Conservation (phyloP, 1,284 basidiomycete species). For the Farysia itapuensis region DNA sequence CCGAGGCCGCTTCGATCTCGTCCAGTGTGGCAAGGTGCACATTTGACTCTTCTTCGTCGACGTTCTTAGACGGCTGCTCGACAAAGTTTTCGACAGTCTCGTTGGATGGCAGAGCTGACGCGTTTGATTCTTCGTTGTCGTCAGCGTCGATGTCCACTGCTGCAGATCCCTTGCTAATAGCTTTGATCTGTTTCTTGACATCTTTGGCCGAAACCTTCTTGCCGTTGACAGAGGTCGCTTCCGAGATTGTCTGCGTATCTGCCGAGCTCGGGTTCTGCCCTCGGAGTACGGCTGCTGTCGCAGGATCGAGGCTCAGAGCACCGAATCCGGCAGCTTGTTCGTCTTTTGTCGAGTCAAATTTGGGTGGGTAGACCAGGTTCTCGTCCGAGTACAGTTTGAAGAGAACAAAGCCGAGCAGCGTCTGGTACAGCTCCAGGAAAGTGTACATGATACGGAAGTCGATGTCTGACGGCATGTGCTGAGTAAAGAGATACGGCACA, state of each 20-base stretch:
- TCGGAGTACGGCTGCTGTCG: conserved; percentile 56
- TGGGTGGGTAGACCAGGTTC: conserved; percentile 91
- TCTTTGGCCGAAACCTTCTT: conserved; percentile 64
- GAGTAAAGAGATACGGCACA: conserved; percentile 96
- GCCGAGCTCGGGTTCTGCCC: conserved; percentile 29
- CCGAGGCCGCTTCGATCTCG: conserved; percentile 61
- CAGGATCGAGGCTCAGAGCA: conserved; percentile 77
- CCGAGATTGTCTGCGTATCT: conserved; percentile 7
- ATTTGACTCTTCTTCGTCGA: conserved; percentile 59
- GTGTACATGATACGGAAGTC: conserved; percentile 98
- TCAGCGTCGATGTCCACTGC: conserved; percentile 11
- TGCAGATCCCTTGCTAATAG: conserved; percentile 61
- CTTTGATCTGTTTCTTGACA: conserved; percentile 64
- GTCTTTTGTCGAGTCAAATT: conserved; percentile 80
- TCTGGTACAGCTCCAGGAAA: conserved; percentile 98
- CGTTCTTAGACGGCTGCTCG: conserved; percentile 66
- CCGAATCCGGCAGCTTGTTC: conserved; percentile 81
- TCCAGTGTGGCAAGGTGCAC: conserved; percentile 75
- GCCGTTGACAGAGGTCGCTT: conserved; percentile 28
- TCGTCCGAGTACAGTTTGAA: conserved; percentile 97
- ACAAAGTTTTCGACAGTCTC: conserved; percentile 38
- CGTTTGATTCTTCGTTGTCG: conserved; percentile 32
- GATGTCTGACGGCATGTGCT: conserved; percentile 89
- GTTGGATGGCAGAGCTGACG: conserved; percentile 3
- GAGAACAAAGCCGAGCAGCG: conserved; percentile 88